These are phyloP conservation scores for Aspergillus vadensis DNA, from an alignment of 2,329 filamentous ascomycete species.

Conservation along the genomic window DNA sequence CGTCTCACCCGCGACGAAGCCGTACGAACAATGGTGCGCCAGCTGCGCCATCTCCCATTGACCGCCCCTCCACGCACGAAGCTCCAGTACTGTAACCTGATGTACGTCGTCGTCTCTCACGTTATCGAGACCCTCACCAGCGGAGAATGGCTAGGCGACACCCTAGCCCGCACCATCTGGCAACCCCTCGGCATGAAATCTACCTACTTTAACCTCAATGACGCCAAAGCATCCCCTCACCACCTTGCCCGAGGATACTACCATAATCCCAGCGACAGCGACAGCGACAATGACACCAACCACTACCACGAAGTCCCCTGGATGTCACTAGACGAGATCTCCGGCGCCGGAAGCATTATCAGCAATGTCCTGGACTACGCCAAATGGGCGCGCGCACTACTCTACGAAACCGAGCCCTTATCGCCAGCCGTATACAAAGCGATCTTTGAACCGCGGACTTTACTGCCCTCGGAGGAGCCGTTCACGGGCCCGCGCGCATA, in stretches of 20 bases:
- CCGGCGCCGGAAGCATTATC: slow-evolving; percentile 27
- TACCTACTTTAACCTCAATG: slow-evolving; percentile 40
- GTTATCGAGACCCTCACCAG: slow-evolving; percentile 48
- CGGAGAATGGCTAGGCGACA: slow-evolving; percentile 28
- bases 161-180: slow-evolving; percentile 41
- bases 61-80: slow-evolving; percentile 44
- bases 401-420: slow-evolving; percentile 44
- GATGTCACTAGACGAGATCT: not conserved
- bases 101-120: slow-evolving; percentile 54
- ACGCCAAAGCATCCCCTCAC: slow-evolving; percentile 32
- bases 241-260: slow-evolving; percentile 30
- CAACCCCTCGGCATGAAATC: slow-evolving; percentile 44
- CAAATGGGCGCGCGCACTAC: slow-evolving; percentile 54
- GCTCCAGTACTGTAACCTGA: slow-evolving; percentile 57
- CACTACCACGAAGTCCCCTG: not conserved
- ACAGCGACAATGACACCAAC: not conserved
- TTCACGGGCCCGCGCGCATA: slow-evolving; percentile 13
- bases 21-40: slow-evolving; percentile 42
- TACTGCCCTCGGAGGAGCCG: not conserved
- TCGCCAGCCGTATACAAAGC: slow-evolving; percentile 1
- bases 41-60: slow-evolving; percentile 48
- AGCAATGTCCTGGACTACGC: slow-evolving; percentile 46
- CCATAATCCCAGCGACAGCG: slow-evolving; percentile 7
- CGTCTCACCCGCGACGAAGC: slow-evolving; percentile 21
- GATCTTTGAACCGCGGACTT: not conserved